Evolutionary conservation across 306 rosid species (phyloP).

Genomic region (Leucaena leucocephala): DNA sequence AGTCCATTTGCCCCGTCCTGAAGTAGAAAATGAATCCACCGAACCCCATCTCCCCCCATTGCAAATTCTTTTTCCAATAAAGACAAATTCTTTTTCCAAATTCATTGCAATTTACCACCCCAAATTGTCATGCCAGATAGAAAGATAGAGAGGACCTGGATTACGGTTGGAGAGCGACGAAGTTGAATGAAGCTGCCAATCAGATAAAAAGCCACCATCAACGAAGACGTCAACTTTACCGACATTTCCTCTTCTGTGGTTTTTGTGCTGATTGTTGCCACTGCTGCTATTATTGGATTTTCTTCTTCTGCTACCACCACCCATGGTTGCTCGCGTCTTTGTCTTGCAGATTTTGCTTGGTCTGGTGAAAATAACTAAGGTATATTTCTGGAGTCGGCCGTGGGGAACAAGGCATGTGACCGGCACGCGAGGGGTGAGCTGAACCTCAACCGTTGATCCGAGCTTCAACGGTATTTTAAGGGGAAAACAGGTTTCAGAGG

Average conservation of each 20-base stretch:
- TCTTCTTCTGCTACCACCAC: conserved; percentile 66
- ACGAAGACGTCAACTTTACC: conserved; percentile 49
- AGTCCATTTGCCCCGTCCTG: no score
- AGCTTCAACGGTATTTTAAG: conserved; percentile 8
- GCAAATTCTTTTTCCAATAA: not conserved
- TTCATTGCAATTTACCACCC: not conserved
- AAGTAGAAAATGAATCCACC: not conserved
- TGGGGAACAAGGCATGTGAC: not conserved
- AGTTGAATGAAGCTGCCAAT: conserved; percentile 54
- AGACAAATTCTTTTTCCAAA: not conserved
- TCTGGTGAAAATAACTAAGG: not conserved
- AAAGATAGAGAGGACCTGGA: conserved; percentile 52
- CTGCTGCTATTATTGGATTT: conserved; percentile 29
- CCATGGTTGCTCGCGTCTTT: conserved; percentile 42
- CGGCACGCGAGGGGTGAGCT: not conserved
- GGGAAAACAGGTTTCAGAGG: not conserved
- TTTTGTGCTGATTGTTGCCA: conserved; percentile 24
- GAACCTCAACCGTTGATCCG: conserved; percentile 7
- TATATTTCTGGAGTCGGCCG: not conserved
- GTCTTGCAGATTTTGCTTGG: conserved; percentile 1
- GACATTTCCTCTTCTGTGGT: conserved; percentile 44
- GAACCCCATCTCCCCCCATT: not conserved
- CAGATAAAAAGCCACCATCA: conserved; percentile 78
- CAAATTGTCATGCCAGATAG: conserved; percentile 2
- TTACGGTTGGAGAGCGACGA: conserved; percentile 35